Evolutionary conservation across 2,329 filamentous ascomycete species (phyloP).

Genomic region (Penicillium rolfsii): DNA sequence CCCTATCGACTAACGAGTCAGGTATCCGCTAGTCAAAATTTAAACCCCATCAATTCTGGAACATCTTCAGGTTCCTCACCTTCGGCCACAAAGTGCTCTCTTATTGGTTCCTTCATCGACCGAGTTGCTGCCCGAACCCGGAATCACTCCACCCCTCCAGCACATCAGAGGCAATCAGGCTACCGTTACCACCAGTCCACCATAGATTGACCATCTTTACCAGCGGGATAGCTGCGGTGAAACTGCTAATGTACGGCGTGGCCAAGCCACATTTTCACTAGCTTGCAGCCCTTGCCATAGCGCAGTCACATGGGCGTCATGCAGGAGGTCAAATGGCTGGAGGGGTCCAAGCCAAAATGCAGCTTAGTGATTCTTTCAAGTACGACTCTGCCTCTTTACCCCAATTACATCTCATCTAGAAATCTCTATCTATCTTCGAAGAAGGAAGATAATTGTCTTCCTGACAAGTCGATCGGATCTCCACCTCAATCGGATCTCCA

Average conservation of each 20-base stretch:
- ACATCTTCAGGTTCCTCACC: not conserved
- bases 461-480: not conserved
- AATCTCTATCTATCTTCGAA: too few species aligned
- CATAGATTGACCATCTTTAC: not conserved
- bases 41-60: constrained; percentile 25
- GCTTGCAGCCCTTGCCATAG: constrained; percentile 10
- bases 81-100: not conserved
- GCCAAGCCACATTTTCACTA: constrained; percentile 15
- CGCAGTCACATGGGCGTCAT: constrained; percentile 22
- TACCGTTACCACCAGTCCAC: not conserved
- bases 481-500: not conserved
- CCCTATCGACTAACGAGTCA: not conserved
- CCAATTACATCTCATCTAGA: too few species aligned
- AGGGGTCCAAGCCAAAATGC: constrained; percentile 2
- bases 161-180: not conserved
- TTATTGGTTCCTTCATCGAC: not conserved
- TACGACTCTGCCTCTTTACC: not conserved
- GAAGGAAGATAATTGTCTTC: not conserved
- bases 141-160: not conserved
- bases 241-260: constrained; percentile 6
- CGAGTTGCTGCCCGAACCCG: constrained; percentile 10
- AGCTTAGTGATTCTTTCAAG: not conserved
- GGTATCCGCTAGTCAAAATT: not conserved
- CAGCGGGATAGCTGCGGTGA: not conserved
- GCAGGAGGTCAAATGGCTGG: constrained; percentile 7